Percentiles rank a stretch among this genome's conserved stretches.
Conservation (phyloP, 2,329 filamentous ascomycete species). For the Pestalotiopsis sp. region DNA sequence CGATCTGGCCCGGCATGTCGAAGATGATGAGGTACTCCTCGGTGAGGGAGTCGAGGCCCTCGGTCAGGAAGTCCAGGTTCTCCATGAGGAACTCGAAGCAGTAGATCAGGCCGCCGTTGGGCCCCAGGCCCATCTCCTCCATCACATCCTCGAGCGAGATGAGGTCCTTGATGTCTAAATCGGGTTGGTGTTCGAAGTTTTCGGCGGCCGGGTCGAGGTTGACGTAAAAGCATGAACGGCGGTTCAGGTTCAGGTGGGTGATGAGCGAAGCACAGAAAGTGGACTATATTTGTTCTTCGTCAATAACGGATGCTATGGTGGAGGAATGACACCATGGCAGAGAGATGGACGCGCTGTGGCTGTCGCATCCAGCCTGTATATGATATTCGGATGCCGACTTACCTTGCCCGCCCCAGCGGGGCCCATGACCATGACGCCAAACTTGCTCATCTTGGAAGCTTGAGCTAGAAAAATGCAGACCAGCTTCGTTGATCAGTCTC, state of each 20-base stretch:
- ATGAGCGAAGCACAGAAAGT: conserved; percentile 95
- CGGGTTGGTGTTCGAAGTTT: conserved; percentile 82
- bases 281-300: conserved; percentile 54
- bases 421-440: conserved; percentile 93
- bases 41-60: conserved; percentile 74
- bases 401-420: conserved; percentile 94
- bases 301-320: conserved; percentile 6
- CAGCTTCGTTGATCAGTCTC: background rate
- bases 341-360: background rate
- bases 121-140: conserved; percentile 70
- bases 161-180: conserved; percentile 85
- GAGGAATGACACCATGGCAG: conserved; percentile 10
- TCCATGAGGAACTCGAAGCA: conserved; percentile 77
- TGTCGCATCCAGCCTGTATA: conserved; percentile 8
- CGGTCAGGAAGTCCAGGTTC: conserved; percentile 74
- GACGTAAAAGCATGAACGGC: conserved; percentile 94
- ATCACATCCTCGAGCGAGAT: conserved; percentile 88
- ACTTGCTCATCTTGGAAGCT: conserved; percentile 76
- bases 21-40: conserved; percentile 98
- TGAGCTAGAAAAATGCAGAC: background rate
- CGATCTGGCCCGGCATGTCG: conserved; percentile 98
- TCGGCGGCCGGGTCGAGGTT: conserved; percentile 98
- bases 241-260: conserved; percentile 86
- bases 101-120: conserved; percentile 73
- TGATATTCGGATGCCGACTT: conserved; percentile 27